Base-by-base conservation (phyloP, 306 rosid species). In the Pueraria montana region DNA sequence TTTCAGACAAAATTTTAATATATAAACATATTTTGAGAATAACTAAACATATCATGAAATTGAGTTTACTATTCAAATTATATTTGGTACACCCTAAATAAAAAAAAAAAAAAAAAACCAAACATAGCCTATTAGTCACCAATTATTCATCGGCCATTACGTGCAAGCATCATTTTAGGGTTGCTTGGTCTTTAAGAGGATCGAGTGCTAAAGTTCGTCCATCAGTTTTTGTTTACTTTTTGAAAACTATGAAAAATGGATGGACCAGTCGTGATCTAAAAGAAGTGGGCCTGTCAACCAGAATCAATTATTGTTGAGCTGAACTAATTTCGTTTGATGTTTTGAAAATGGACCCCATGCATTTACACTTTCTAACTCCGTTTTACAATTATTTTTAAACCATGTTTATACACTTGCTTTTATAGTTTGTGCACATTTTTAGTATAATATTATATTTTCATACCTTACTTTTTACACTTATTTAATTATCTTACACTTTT, bases 121-220 rank as follows among this genome's bases (percentile, higher is more conserved):
- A n/a, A n/a, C n/a, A n/a, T n/a, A n/a, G n/a, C n/a, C n/a, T n/a
- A n/a, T 24, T 10, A 11, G 68, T 27, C 38, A 62, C 21, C 11
- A 62, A 62, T 27, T 13, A 26, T 62, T 27, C 17, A 13, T 13
- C 17, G 46, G 11, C 1, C 43, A 50, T 32, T 24, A 6, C 65
- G 56, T 79, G 67, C 72, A 59, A 18, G 64, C 10, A 73, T 48
- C 34, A 62, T 48, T 62, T 72, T 72, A 34, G 24, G 21, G 58
- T 81, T 62, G 67, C 45, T 63, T 81, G 74, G 21, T 73, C 34
- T 73, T 50, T 8, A 17, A 21, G 20, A 0, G 7, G 6, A 17
- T 55, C 23, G 6, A 63, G 16, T 80, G 27, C 18, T 45, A 20
- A 50, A 71, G 18, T 30, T 4, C 5, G 14, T 46, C 84, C 79